Conservation (phyloP, 129 eudicot species). For the Erigeron canadensis region DNA sequence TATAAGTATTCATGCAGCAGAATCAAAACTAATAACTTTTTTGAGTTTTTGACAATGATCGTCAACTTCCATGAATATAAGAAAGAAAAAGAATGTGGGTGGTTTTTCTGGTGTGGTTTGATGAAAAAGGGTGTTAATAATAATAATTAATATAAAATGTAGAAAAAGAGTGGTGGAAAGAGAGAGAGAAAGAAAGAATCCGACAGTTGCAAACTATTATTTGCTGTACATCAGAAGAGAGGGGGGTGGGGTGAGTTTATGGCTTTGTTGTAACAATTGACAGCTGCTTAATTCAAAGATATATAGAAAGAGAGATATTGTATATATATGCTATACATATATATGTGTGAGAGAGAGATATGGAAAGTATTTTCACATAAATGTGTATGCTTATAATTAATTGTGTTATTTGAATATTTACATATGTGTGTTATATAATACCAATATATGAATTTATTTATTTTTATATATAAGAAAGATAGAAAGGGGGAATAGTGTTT, state of each 20-base stretch:
- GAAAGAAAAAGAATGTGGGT: background rate
- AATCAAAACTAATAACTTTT: constrained; percentile 1
- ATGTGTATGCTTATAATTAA: background rate
- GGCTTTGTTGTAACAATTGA: constrained; percentile 60
- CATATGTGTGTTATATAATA: no score
- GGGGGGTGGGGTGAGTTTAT: constrained; percentile 40
- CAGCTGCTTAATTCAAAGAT: constrained; percentile 51
- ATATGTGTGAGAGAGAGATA: background rate
- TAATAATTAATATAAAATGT: constrained; percentile 1
- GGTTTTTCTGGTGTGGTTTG: constrained; percentile 20
- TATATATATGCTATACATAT: constrained; percentile 31
- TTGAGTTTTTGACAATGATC: background rate
- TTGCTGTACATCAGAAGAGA: constrained; percentile 68
- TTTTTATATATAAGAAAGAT: background rate
- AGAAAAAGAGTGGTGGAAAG: constrained; percentile 25
- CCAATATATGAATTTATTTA: background rate
- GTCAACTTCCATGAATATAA: constrained; percentile 23
- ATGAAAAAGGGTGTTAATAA: constrained; percentile 24
- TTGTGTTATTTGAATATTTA: background rate
- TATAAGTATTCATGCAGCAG: constrained; percentile 18
- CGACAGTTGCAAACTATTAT: constrained; percentile 90
- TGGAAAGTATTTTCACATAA: background rate
- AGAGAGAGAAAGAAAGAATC: constrained; percentile 40
- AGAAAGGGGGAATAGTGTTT: background rate
- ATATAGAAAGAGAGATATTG: constrained; percentile 34